Evolutionary conservation across 805 yeast species (phyloP).

Genomic region (Hemisphaericaspora nanyangensis): DNA sequence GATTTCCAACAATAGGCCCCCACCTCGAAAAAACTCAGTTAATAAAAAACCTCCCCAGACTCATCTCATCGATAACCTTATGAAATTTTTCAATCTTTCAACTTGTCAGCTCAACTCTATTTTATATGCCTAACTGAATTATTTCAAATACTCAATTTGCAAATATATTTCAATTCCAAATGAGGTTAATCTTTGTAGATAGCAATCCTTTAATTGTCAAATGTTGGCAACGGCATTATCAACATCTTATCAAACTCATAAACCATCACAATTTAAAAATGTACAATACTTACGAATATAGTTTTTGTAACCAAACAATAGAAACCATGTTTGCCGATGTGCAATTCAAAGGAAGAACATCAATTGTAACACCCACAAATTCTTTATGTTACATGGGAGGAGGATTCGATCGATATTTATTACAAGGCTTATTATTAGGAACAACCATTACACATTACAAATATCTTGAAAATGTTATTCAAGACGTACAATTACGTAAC

Average conservation of each 20-base stretch:
- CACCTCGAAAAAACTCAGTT: no score
- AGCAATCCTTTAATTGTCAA: slow-evolving; percentile 6
- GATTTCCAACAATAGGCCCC: no score
- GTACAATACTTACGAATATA: slow-evolving; percentile 1
- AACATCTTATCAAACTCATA: slow-evolving; percentile 1
- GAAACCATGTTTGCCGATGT: neutral
- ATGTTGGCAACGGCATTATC: slow-evolving; percentile 5
- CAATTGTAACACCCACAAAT: slow-evolving; percentile 21
- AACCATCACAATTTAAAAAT: neutral
- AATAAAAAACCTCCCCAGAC: no score
- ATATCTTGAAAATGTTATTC: slow-evolving; percentile 13
- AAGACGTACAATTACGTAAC: slow-evolving; percentile 11
- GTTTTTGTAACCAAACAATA: slow-evolving; percentile 4
- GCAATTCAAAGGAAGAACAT: slow-evolving; percentile 5
- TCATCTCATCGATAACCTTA: no score
- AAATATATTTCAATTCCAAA: neutral
- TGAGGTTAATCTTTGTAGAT: slow-evolving; percentile 8
- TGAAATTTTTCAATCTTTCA: no score
- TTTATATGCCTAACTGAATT: no score
- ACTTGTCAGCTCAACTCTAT: no score
- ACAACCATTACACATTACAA: slow-evolving; percentile 9
- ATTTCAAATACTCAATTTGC: no score
- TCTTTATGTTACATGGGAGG: slow-evolving; percentile 25
- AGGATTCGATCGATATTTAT: slow-evolving; percentile 23
- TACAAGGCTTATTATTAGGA: slow-evolving; percentile 11